Evolutionary conservation across 768 basidiomycete species (phyloP).

Genomic region (Tulasnella sp.): DNA sequence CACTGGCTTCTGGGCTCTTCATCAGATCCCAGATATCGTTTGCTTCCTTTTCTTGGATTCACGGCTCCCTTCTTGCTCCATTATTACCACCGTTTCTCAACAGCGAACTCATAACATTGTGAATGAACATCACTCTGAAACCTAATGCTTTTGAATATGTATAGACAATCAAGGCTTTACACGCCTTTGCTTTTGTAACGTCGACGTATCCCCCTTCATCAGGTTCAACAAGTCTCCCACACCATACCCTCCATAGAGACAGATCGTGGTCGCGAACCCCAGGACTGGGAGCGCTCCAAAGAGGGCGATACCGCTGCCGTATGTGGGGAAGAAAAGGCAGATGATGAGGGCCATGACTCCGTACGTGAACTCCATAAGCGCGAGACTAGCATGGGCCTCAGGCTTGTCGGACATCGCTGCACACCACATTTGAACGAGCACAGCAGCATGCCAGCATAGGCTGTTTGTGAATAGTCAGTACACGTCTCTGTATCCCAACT

Average conservation of each 20-base stretch:
- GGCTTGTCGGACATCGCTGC: slow-evolving; percentile 1
- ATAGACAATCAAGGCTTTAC: too few species aligned
- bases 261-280: neutral
- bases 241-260: neutral
- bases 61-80: too few species aligned
- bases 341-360: neutral
- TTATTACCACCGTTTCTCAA: too few species aligned
- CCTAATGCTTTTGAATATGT: too few species aligned
- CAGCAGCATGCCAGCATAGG: neutral
- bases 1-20: too few species aligned
- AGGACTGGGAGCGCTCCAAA: neutral
- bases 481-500: too few species aligned
- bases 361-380: slow-evolving; percentile 12
- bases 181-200: too few species aligned
- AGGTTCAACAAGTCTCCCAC: neutral
- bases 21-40: too few species aligned
- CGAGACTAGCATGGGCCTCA: slow-evolving; percentile 1
- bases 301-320: neutral
- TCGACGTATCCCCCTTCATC: slow-evolving; percentile 1
- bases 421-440: slow-evolving; percentile 11
- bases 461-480: too few species aligned
- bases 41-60: too few species aligned
- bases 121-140: too few species aligned
- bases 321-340: slow-evolving; percentile 4
- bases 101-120: too few species aligned